phyloP scores from a whole-genome alignment of 768 basidiomycete genomes.

The Leccinum rimulosum region DNA sequence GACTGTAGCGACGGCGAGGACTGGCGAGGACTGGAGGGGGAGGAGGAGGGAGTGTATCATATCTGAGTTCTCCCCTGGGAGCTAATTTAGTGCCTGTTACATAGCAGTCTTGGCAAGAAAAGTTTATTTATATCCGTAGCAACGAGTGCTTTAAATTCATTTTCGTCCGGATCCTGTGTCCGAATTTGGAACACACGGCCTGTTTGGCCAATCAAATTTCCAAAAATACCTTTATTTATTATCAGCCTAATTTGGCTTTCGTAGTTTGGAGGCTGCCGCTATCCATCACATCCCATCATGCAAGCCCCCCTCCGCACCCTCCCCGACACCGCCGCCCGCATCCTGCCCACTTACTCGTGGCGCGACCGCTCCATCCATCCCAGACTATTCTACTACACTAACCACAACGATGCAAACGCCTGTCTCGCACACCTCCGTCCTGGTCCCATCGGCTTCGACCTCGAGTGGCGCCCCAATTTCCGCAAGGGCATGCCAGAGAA shows the following conservation, averaged over 20 bases:
- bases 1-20: background rate
- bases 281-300: conserved; percentile 9
- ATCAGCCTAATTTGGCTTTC: conserved; percentile 17
- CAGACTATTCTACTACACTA: conserved; percentile 31
- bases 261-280: conserved; percentile 3
- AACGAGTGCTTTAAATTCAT: conserved; percentile 12
- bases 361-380: conserved; percentile 8
- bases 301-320: background rate
- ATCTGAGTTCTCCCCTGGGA: conserved; percentile 10
- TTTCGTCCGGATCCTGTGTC: conserved; percentile 22
- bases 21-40: background rate
- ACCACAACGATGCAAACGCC: conserved; percentile 31
- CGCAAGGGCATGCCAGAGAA: conserved; percentile 55
- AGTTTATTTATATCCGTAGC: conserved; percentile 29
- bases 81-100: conserved; percentile 32
- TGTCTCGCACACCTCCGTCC: conserved; percentile 18
- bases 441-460: conserved; percentile 60
- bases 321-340: background rate
- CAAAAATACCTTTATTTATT: conserved; percentile 17
- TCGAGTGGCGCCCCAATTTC: conserved; percentile 75
- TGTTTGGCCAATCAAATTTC: conserved; percentile 23
- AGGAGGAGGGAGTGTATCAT: background rate
- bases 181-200: conserved; percentile 11
- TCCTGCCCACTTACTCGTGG: conserved; percentile 25
- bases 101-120: conserved; percentile 30